Percentiles rank a stretch among this genome's conserved stretches.
phyloP scores from a whole-genome alignment of 192 early-diverging fungal species.

The Endogone sp. region DNA sequence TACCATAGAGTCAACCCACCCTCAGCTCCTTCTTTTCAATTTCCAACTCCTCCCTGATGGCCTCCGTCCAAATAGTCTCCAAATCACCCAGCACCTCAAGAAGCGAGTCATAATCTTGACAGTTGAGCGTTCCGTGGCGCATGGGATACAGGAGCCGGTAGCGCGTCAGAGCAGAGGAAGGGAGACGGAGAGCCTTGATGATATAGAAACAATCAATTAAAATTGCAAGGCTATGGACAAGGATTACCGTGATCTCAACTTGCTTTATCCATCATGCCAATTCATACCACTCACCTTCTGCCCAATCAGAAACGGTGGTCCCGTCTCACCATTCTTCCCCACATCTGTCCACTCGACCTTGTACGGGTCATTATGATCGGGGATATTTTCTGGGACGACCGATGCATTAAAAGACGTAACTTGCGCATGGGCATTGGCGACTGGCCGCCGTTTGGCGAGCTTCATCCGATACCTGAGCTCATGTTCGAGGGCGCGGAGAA shows the following conservation, averaged over 20 bases:
- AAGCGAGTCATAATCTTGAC: conserved; percentile 63
- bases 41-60: conserved; percentile 64
- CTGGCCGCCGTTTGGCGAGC: conserved; percentile 71
- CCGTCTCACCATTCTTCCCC: conserved; percentile 31
- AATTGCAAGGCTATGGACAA: neutral
- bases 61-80: conserved; percentile 73
- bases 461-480: conserved; percentile 78
- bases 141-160: conserved; percentile 71
- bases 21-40: conserved; percentile 54
- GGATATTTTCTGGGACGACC: conserved; percentile 59
- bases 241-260: neutral
- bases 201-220: neutral
- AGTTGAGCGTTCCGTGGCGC: conserved; percentile 74
- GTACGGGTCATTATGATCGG: conserved; percentile 90
- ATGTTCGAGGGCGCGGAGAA: conserved; percentile 49
- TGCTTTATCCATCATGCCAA: neutral
- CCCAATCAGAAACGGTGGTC: conserved; percentile 41
- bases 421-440: conserved; percentile 69
- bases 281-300: conserved; percentile 45
- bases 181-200: conserved; percentile 45
- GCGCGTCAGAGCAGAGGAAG: conserved; percentile 22
- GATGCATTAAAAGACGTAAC: conserved; percentile 71
- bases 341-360: conserved; percentile 80
- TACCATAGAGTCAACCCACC: conserved; percentile 30
- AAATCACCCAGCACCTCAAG: conserved; percentile 71